Percentiles rank a stretch among this genome's conserved stretches.
Conservation (phyloP, 495 filamentous ascomycete species). For the Neurospora sp. region DNA sequence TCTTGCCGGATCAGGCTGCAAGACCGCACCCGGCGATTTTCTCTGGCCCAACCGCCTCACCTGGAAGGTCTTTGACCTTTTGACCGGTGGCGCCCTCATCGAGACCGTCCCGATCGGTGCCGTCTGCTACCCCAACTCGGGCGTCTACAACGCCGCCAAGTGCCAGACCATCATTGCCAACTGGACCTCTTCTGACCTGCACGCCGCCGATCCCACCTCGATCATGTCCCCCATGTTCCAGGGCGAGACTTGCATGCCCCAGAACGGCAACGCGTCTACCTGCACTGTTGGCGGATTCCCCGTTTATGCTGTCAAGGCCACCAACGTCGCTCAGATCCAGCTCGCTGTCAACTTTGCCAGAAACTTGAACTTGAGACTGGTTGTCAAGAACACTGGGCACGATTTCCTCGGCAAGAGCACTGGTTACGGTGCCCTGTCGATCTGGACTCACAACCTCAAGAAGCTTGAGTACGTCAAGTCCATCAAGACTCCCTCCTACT, state of each 20-base stretch:
- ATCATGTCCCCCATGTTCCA: slow-evolving; percentile 41
- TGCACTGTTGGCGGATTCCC: slow-evolving; percentile 53
- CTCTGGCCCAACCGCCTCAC: slow-evolving; percentile 31
- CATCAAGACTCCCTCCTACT: slow-evolving; percentile 22
- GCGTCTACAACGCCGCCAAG: slow-evolving; percentile 30
- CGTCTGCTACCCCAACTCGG: slow-evolving; percentile 39
- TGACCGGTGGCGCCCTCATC: slow-evolving; percentile 23
- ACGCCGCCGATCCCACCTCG: slow-evolving; percentile 32
- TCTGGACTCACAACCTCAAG: slow-evolving; percentile 48
- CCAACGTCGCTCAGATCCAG: slow-evolving; percentile 45
- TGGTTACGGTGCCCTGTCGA: slow-evolving; percentile 38
- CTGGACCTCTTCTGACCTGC: slow-evolving; percentile 27
- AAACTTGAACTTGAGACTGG: slow-evolving; percentile 46
- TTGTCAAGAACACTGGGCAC: slow-evolving; percentile 58
- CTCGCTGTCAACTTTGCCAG: slow-evolving; percentile 54
- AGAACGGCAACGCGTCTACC: slow-evolving; percentile 13
- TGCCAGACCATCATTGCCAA: slow-evolving; percentile 27
- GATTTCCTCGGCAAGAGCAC: slow-evolving; percentile 48
- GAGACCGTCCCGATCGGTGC: slow-evolving; percentile 16
- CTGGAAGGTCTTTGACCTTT: slow-evolving; percentile 36
- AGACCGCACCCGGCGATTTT: slow-evolving; percentile 38
- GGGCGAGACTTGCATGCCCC: slow-evolving; percentile 38
- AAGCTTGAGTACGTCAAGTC: slow-evolving; percentile 15
- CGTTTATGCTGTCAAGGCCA: slow-evolving; percentile 47
- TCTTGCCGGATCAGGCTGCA: slow-evolving; percentile 26